These are phyloP conservation scores for Crithidia thermophila DNA, from an alignment of 208 protist species.

Conservation along the genomic window DNA sequence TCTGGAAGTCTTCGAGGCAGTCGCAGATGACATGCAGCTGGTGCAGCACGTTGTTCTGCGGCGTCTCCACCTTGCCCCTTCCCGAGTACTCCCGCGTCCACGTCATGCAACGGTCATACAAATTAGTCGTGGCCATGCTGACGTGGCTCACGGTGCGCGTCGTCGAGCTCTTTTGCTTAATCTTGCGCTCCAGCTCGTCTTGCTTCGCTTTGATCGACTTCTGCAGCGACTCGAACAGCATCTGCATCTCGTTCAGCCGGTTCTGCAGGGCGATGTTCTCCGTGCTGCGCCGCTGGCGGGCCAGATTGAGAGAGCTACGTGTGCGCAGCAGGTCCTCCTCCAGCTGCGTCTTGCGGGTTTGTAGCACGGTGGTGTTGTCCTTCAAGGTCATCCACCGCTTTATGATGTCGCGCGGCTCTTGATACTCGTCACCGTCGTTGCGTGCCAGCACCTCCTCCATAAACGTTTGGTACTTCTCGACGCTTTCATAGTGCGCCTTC, in stretches of 20 bases:
- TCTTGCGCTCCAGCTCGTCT: conserved; percentile 86
- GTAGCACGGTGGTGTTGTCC: conserved; percentile 91
- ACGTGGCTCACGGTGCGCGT: conserved; percentile 92
- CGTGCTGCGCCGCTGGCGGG: conserved; percentile 81
- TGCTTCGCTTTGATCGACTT: conserved; percentile 89
- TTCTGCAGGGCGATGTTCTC: conserved; percentile 91
- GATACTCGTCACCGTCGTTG: conserved; percentile 93
- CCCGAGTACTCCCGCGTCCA: conserved; percentile 83
- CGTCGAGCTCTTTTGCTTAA: conserved; percentile 88
- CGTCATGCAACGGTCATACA: conserved; percentile 87
- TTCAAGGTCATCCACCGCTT: conserved; percentile 90
- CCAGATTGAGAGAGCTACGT: conserved; percentile 81
- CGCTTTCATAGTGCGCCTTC: conserved; percentile 59
- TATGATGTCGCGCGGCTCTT: conserved; percentile 91
- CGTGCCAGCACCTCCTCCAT: conserved; percentile 89
- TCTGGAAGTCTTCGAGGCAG: conserved; percentile 91
- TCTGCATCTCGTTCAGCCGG: conserved; percentile 89
- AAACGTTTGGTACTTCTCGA: conserved; percentile 88
- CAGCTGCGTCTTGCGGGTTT: conserved; percentile 89
- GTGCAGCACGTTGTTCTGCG: conserved; percentile 75
- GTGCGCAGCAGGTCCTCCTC: conserved; percentile 91
- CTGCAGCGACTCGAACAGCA: conserved; percentile 81
- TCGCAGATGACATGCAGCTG: conserved; percentile 90
- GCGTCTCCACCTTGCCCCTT: conserved; percentile 65
- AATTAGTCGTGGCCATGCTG: conserved; percentile 90